These are phyloP conservation scores for Sphagnum tenellum DNA, from an alignment of 225 moss, liverwort and hornwort species.

Conservation along the genomic window DNA sequence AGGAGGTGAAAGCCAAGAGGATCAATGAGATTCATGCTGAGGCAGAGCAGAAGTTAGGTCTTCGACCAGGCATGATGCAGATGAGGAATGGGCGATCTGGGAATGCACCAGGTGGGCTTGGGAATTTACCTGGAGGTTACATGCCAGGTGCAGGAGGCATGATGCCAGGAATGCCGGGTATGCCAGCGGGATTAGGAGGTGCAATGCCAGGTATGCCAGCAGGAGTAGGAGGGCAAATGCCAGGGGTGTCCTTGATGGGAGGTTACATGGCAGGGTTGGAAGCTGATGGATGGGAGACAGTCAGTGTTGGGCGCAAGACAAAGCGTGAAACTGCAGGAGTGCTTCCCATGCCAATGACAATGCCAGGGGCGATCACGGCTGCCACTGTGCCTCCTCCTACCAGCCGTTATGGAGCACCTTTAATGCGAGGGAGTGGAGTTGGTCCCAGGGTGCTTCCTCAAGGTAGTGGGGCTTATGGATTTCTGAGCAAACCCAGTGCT, in stretches of 20 bases:
- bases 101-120: too few relatives aligned
- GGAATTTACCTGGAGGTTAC: too few relatives aligned
- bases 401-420: conserved; percentile 16
- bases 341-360: conserved; percentile 15
- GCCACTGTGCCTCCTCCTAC: conserved; percentile 18
- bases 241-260: conserved; percentile 8
- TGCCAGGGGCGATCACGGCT: conserved; percentile 12
- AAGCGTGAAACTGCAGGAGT: conserved; percentile 9
- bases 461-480: conserved; percentile 19
- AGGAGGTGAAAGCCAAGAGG: conserved; percentile 57
- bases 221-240: conserved; percentile 5
- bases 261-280: conserved; percentile 8
- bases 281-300: conserved; percentile 15
- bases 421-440: conserved; percentile 12
- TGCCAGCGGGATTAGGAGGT: conserved; percentile 13
- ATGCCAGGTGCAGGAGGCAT: conserved; percentile 4
- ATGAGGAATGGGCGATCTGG: conserved; percentile 22
- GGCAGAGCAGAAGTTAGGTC: conserved; percentile 58
- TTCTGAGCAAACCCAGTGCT: conserved; percentile 39
- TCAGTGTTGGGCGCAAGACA: conserved; percentile 2
- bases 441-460: conserved; percentile 29
- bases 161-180: conserved; percentile 16
- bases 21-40: conserved; percentile 59
- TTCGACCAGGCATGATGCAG: conserved; percentile 42
- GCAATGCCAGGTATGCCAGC: conserved; percentile 13